Percentiles rank a stretch among this genome's conserved stretches.
phyloP scores from a whole-genome alignment of 2,329 filamentous ascomycete species.

The Fusarium armeniacum region DNA sequence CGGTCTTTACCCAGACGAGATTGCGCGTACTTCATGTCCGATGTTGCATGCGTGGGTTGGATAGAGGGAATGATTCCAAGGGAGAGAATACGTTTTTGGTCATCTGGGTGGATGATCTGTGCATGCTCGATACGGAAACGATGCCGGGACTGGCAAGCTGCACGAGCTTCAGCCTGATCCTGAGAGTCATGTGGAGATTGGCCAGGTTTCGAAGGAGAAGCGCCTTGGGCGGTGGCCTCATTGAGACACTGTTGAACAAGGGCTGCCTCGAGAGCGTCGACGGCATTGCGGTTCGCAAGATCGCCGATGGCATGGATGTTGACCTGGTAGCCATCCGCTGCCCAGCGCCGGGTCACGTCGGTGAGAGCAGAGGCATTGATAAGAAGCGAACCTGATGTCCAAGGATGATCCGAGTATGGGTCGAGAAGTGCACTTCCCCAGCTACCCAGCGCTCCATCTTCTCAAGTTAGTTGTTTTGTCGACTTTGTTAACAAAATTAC shows the following conservation, averaged over 20 bases:
- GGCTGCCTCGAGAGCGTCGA: constrained; percentile 72
- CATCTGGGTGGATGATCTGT: constrained; percentile 76
- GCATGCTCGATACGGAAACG: constrained; percentile 79
- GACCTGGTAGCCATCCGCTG: constrained; percentile 73
- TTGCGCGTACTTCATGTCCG: constrained; percentile 77
- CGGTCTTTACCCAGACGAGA: constrained; percentile 69
- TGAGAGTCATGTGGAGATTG: constrained; percentile 15
- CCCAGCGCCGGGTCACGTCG: constrained; percentile 69
- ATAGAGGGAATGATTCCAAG: constrained; percentile 76
- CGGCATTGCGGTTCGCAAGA: constrained; percentile 73
- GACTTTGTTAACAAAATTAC: constrained; percentile 27
- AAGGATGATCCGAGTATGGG: constrained; percentile 74
- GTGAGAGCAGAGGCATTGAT: constrained; percentile 73
- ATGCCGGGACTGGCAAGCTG: constrained; percentile 65
- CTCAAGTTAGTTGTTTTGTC: constrained; percentile 1
- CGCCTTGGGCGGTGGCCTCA: constrained; percentile 42
- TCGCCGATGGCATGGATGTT: constrained; percentile 82
- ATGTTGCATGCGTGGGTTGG: constrained; percentile 79
- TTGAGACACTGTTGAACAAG: constrained; percentile 67
- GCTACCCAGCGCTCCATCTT: constrained; percentile 77
- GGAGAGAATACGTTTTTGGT: constrained; percentile 70
- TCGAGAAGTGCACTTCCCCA: constrained; percentile 81
- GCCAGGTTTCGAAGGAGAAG: constrained; percentile 4
- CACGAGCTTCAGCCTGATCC: constrained; percentile 50
- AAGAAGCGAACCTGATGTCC: constrained; percentile 73